Base-by-base conservation (phyloP, 495 filamentous ascomycete genomes). In the Margaritispora aquatica region DNA sequence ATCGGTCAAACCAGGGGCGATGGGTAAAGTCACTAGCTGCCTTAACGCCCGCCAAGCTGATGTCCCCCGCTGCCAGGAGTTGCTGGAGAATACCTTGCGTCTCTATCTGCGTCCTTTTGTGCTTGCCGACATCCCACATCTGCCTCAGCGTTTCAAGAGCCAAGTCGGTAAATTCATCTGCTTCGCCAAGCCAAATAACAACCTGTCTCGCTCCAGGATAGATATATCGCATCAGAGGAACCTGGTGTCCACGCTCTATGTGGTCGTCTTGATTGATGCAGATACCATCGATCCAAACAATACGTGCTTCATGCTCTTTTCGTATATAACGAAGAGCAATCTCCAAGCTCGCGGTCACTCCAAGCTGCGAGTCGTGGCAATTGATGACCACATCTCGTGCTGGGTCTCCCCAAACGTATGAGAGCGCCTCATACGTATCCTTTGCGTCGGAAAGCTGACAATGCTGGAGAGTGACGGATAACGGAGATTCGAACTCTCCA, bases 211-310 rank as follows among this genome's bases (percentile, higher is more conserved):
- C 68, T 3, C 50, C 59, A 21, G 26, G 41, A 36, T 69, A 69
- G 2, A 69, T 62, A 8, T 58, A 58, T 0, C 53, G 54, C 68
- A 69, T 69, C 15, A 63, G 65, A 38, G 55, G 52, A 50, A 69
- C 68, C 24, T 69, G 68, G 19, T 64, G 22, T 20, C 29, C 26
- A n/a, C 63, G 61, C 38, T 69, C 68, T n/a, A 21, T 20, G 4
- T 54, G n/a, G 29, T 68, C 48, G 23, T 58, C 29, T 50, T 69
- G 68, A 34, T 68, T 63, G 26, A 69, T 61, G 31, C 65, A 67
- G 55, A 69, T 65, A 19, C 65, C 67, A 53, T 69, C 67, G 26
- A 66, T 50, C 67, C 67, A 69, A 22, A 68, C 8, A 5, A 48
- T 19, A n/a, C 44, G 44, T n/a, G 17, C 7, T 23, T 51, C 21